Conservation (phyloP, 2,329 filamentous ascomycete species). For the Sclerotinia borealis region DNA sequence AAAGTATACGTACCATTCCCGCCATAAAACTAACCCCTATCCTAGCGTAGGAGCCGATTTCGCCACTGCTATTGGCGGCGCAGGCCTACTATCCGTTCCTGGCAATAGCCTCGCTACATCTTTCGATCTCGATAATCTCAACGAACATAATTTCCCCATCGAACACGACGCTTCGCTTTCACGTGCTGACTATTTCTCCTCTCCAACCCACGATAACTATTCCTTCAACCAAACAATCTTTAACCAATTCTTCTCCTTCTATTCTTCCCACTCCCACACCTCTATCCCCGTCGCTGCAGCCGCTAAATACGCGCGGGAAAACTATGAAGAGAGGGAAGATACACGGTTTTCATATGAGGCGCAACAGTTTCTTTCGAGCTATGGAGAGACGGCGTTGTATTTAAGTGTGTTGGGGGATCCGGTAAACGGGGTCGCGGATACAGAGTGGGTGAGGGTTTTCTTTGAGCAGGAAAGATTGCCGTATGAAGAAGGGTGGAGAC, state of each 20-base stretch:
- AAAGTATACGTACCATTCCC: not conserved
- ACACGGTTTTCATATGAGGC: not conserved
- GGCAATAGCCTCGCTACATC: conserved; percentile 17
- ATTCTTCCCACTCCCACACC: not conserved
- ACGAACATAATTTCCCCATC: conserved; percentile 32
- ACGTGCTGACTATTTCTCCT: conserved; percentile 31
- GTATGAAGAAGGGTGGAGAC: conserved; percentile 29
- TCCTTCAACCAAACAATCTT: conserved; percentile 1
- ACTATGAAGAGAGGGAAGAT: not conserved
- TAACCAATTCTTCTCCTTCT: not conserved
- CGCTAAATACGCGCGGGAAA: not conserved
- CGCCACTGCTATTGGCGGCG: conserved; percentile 25
- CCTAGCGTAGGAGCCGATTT: conserved; percentile 33
- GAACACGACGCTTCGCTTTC: conserved; percentile 35
- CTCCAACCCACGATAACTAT: not conserved
- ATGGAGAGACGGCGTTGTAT: not conserved
- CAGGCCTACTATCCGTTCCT: conserved; percentile 21
- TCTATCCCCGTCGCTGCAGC: not conserved
- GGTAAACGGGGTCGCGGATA: not conserved
- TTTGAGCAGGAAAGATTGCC: conserved; percentile 8
- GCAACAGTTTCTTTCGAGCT: not conserved
- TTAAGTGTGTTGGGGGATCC: not conserved
- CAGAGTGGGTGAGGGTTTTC: not conserved
- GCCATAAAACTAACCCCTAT: conserved; percentile 15
- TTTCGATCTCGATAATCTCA: conserved; percentile 25